Conservation (phyloP, 306 rosid genomes). For the Inga laurina region DNA sequence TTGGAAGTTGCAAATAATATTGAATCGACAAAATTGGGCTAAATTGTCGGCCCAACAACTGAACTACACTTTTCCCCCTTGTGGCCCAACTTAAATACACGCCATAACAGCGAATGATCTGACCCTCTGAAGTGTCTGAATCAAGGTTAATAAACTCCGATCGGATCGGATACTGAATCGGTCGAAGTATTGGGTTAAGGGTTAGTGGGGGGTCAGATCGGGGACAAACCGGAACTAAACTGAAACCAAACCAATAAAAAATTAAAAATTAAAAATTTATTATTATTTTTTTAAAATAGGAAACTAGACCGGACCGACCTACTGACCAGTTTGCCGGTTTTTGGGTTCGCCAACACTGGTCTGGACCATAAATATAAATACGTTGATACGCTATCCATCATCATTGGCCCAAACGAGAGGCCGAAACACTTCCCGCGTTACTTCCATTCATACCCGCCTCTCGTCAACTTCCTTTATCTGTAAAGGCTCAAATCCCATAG, state of each 20-base stretch:
- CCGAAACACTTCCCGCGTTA: background rate
- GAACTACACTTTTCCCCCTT: too few relatives aligned
- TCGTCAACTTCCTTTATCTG: background rate
- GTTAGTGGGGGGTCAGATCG: too few relatives aligned
- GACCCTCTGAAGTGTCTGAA: background rate
- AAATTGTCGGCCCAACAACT: background rate
- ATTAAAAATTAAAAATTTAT: too few relatives aligned
- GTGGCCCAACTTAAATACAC: background rate
- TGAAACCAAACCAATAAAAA: rapidly evolving
- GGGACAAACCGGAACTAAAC: too few relatives aligned
- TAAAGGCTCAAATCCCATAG: background rate
- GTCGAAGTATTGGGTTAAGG: too few relatives aligned
- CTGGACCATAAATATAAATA: background rate
- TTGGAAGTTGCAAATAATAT: too few relatives aligned
- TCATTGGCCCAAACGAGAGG: background rate
- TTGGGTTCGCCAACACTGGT: too few relatives aligned
- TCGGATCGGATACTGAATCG: too few relatives aligned
- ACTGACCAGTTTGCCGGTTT: too few relatives aligned
- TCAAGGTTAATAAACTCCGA: too few relatives aligned
- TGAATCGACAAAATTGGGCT: background rate
- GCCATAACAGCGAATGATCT: background rate
- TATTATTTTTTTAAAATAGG: too few relatives aligned
- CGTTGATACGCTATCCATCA: background rate
- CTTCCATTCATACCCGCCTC: background rate
- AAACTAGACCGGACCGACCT: too few relatives aligned